phyloP scores from a whole-genome alignment of 1,284 basidiomycete species.

The Leccinum insolens region DNA sequence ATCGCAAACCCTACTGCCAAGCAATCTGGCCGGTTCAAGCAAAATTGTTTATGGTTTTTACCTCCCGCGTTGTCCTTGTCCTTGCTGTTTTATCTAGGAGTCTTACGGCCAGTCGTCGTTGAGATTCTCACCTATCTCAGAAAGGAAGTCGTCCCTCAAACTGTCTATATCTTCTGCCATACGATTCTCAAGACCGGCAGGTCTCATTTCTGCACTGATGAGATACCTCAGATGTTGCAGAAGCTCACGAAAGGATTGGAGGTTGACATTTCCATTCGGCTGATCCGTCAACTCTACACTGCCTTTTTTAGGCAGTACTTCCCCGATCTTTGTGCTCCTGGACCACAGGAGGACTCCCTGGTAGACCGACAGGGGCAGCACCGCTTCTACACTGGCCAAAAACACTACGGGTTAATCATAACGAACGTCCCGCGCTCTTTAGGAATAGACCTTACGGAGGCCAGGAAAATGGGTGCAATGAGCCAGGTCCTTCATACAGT shows the following conservation, averaged over 20 bases:
- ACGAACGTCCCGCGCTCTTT: conserved; percentile 3
- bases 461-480: conserved; percentile 7
- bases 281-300: conserved; percentile 8
- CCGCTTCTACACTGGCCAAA: conserved; percentile 5
- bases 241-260: neutral
- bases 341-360: conserved; percentile 4
- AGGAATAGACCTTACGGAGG: conserved; percentile 9
- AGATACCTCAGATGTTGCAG: neutral
- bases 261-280: neutral
- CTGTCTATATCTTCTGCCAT: conserved; percentile 1
- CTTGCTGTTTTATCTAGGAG: conserved; percentile 4
- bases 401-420: neutral
- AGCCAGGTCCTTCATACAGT: conserved; percentile 9
- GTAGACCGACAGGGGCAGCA: conserved; percentile 9
- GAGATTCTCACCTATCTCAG: neutral
- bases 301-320: conserved; percentile 16
- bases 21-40: neutral
- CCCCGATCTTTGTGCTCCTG: conserved; percentile 3
- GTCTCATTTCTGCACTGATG: neutral
- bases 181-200: neutral
- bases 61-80: neutral
- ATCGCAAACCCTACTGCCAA: conserved; percentile 11
- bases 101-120: neutral
- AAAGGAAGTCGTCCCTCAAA: conserved; percentile 3
- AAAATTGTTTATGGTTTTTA: conserved; percentile 12